These are phyloP conservation scores for Collybia mongolica DNA, from an alignment of 768 basidiomycete genomes.

Conservation along the genomic window DNA sequence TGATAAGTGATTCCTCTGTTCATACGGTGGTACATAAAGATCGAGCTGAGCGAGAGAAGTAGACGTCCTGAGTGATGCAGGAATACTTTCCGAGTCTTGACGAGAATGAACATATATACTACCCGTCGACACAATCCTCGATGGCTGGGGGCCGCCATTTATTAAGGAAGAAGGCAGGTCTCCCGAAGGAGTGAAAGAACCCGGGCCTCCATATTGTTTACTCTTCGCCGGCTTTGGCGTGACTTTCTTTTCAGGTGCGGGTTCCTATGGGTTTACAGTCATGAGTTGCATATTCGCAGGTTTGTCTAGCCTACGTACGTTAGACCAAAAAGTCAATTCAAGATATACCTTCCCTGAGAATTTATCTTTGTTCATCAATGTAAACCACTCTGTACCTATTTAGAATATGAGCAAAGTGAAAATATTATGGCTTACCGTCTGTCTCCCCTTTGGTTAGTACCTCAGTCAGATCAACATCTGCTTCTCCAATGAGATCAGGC, in stretches of 20 bases:
- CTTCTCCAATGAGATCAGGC: constrained; percentile 94
- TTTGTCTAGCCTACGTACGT: constrained; percentile 47
- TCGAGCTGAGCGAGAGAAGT: constrained; percentile 61
- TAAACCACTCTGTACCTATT: constrained; percentile 81
- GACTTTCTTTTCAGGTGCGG: constrained; percentile 70
- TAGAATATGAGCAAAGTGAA: constrained; percentile 1
- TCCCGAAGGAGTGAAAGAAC: constrained; percentile 64
- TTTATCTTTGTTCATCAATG: constrained; percentile 84
- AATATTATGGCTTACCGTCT: constrained; percentile 67
- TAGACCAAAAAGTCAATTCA: constrained; percentile 96
- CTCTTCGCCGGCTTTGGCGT: constrained; percentile 46
- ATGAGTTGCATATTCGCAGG: background rate
- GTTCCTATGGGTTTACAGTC: constrained; percentile 49
- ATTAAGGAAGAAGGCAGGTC: constrained; percentile 24
- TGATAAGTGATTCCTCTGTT: constrained; percentile 42
- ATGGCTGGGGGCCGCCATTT: constrained; percentile 24
- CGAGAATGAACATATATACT: constrained; percentile 35
- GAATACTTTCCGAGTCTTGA: constrained; percentile 49
- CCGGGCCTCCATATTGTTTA: constrained; percentile 76
- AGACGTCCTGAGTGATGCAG: constrained; percentile 62
- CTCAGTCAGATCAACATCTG: constrained; percentile 82
- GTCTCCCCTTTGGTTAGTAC: constrained; percentile 94
- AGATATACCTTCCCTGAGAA: constrained; percentile 96
- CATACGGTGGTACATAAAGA: constrained; percentile 75
- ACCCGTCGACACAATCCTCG: constrained; percentile 30